Evolutionary conservation across 495 filamentous ascomycete species (phyloP).

Genomic region (Penicillium silybi): DNA sequence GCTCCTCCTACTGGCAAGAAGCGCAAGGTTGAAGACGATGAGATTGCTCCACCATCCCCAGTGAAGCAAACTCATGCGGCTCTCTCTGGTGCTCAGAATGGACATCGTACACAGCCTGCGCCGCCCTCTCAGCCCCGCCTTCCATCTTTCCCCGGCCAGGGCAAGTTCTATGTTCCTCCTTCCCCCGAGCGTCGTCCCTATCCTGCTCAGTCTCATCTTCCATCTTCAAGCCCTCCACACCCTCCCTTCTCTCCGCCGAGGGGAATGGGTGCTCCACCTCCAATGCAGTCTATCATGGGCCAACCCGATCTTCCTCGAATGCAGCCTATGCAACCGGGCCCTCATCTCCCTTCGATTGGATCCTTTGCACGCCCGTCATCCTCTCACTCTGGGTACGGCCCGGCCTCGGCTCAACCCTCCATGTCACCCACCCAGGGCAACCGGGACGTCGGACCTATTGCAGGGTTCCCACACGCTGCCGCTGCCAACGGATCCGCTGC

Average conservation of each 20-base stretch:
- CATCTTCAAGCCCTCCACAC: conserved; percentile 33
- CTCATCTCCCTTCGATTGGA: conserved; percentile 30
- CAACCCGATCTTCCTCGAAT: conserved; percentile 25
- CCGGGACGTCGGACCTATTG: conserved; percentile 44
- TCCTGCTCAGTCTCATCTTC: conserved; percentile 18
- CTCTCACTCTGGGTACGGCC: conserved; percentile 40
- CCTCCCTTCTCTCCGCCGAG: conserved; percentile 40
- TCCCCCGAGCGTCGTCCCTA: conserved; percentile 42
- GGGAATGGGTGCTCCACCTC: conserved; percentile 22
- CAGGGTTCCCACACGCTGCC: conserved; percentile 35
- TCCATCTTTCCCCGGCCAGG: conserved; percentile 22
- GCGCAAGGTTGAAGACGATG: conserved; percentile 23
- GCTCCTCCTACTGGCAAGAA: conserved; percentile 19
- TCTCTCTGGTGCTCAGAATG: conserved; percentile 17
- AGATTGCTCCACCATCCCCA: conserved; percentile 23
- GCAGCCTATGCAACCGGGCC: conserved; percentile 20
- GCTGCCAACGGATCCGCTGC: conserved; percentile 25
- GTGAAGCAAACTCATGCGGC: conserved; percentile 29
- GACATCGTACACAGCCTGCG: conserved; percentile 6
- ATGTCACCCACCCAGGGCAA: conserved; percentile 51
- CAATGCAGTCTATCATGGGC: conserved; percentile 19
- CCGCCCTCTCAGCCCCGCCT: conserved; percentile 15
- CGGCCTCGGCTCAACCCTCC: conserved; percentile 43
- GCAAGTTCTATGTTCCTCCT: conserved; percentile 30
- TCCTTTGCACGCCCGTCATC: conserved; percentile 44